phyloP scores from a whole-genome alignment of 75 land plant species.

The Larix kaempferi region DNA sequence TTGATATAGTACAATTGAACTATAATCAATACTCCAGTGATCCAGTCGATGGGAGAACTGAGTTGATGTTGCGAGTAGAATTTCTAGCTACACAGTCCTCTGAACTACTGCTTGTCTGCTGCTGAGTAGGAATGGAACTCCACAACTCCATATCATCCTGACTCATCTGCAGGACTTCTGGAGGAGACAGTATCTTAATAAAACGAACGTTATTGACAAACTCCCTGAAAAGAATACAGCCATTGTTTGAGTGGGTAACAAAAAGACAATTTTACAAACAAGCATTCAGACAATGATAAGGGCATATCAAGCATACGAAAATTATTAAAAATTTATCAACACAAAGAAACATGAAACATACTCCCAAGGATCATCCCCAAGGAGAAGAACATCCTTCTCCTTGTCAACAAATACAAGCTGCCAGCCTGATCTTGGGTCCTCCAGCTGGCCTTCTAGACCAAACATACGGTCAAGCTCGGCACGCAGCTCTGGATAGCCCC shows the following conservation, averaged over 20 bases:
- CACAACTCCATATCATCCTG: conserved; percentile 69
- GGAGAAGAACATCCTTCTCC: conserved; percentile 88
- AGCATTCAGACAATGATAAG: too few species aligned
- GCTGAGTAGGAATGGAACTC: conserved; percentile 50
- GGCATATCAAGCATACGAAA: background rate
- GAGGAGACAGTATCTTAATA: conserved; percentile 85
- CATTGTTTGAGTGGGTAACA: too few species aligned
- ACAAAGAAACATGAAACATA: conserved; percentile 14
- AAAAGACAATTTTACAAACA: too few species aligned
- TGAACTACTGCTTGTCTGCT: conserved; percentile 56
- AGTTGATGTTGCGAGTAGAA: conserved; percentile 36
- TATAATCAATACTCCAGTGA: conserved; percentile 45
- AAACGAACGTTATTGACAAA: conserved; percentile 86
- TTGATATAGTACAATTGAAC: background rate
- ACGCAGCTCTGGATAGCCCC: conserved; percentile 50
- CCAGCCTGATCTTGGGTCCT: conserved; percentile 80
- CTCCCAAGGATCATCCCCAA: conserved; percentile 93
- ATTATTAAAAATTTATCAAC: background rate
- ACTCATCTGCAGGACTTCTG: conserved; percentile 86
- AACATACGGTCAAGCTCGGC: conserved; percentile 54
- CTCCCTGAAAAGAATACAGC: conserved; percentile 49
- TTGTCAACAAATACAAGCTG: conserved; percentile 92
- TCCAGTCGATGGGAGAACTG: conserved; percentile 52
- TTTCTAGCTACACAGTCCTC: conserved; percentile 49
- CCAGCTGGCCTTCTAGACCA: conserved; percentile 56